Base-by-base conservation (phyloP, 106 monocot genomes). In the Dendrobium officinale region DNA sequence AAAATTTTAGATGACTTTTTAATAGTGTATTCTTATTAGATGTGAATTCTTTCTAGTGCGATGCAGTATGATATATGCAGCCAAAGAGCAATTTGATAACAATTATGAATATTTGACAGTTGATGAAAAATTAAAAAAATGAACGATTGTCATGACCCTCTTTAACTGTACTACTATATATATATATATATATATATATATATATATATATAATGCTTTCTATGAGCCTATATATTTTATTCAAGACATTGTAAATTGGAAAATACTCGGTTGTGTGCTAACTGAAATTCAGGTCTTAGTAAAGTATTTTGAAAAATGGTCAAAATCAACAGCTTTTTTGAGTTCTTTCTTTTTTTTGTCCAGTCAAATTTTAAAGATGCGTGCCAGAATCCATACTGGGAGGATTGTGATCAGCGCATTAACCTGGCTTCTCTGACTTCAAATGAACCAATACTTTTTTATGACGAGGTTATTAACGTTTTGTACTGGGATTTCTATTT, bases 391-490 rank as follows among this genome's bases (percentile, higher is more conserved):
- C 66, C 92, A 75, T 61, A 44, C 33, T 99, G 98, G 98, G 93
- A 95, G 83, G 85, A 92, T 33, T 91, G 89, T 81, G 83, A 93
- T 68, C 89, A 99, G 44, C 78, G 41, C 81, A 95, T 99, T 87
- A 89, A 95, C 90, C 80, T 95, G 55, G 88, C 88, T 83, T 81
- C 87, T 54, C 80, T 93, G 45, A 86, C 89, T 64, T 81, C 88
- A 75, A 92, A 87, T 80, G 98, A 99, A 81, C 85, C 98, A 26
- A 99, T 99, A 78, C 88, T 99, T 31, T 99, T 93, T 77, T 99
- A 95, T 85, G 92, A 99, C 55, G 98, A 99, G 91, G 97, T 98
- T 77, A 54, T 79, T 58, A 77, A 84, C 56, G 55, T 70, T 51
- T n/a, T 19, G 6, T 33, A 67, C 61, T 13, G 43, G 24, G 17